phyloP scores from a whole-genome alignment of 2,329 filamentous ascomycete species.

The Ilyonectria sp. region DNA sequence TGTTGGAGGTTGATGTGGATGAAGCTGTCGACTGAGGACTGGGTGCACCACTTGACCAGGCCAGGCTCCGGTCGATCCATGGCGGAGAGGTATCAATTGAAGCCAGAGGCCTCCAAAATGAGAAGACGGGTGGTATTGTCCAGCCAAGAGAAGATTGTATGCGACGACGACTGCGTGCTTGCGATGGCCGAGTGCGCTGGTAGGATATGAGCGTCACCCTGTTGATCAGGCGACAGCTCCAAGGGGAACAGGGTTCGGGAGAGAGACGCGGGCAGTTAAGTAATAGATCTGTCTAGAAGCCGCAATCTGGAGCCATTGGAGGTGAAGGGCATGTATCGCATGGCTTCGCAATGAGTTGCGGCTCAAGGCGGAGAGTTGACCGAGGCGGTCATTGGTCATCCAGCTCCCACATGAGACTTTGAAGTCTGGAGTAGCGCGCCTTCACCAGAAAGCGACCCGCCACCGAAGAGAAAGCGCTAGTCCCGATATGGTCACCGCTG shows the following conservation, averaged over 20 bases:
- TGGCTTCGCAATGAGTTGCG: constrained; percentile 27
- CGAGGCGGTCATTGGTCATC: constrained; percentile 22
- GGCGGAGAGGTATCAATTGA: constrained; percentile 36
- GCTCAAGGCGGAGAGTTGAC: constrained; percentile 22
- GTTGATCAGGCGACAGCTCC: constrained; percentile 23
- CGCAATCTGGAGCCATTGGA: constrained; percentile 31
- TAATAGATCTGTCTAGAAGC: constrained; percentile 5
- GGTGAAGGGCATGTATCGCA: constrained; percentile 26
- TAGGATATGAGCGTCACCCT: constrained; percentile 4
- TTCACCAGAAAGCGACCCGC: constrained; percentile 14
- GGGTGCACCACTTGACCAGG: constrained; percentile 77
- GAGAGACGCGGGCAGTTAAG: neutral
- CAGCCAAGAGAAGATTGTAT: neutral
- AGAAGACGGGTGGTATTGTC: neutral
- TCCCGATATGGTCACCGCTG: constrained; percentile 33
- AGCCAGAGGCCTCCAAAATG: neutral
- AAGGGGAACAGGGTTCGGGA: constrained; percentile 3
- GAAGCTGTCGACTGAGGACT: constrained; percentile 71
- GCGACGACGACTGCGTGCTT: neutral
- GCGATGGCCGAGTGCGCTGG: neutral
- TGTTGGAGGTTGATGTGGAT: constrained; percentile 77
- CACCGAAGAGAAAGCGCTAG: constrained; percentile 31
- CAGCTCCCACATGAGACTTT: constrained; percentile 8
- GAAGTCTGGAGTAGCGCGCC: constrained; percentile 22
- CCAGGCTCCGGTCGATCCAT: constrained; percentile 75